Evolutionary conservation across 2,329 filamentous ascomycete genomes (phyloP), one percentile per base, ranked within the genome.

Genomic region (Monosporascus sp.): DNA sequence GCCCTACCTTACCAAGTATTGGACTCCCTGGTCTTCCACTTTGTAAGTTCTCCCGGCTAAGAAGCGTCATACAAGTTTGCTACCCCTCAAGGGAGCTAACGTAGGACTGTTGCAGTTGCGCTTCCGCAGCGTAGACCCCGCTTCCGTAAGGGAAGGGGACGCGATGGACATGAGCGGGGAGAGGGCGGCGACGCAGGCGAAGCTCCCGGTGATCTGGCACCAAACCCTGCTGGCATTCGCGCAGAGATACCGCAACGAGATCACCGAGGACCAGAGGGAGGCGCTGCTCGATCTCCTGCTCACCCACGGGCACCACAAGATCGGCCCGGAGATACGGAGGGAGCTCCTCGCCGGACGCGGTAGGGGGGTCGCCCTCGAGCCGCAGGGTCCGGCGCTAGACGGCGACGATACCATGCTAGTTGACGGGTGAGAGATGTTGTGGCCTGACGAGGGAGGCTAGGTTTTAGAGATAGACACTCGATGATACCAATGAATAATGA

Each of bases 11-110:
- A 89, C 74, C 93, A 96, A 71, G 93, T 96, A 51, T 85, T 99
- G 48, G 94, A 99, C 63, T 87, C 91, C 2, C 77, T 97, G 2
- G 94, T 99, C 9, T 97, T 97, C 75, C 93, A 99, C 71, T 99
- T 99, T 31, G 42, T 46, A 46, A 46, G 42, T 46, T 9, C 22
- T 20, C 17, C 39, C 4, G 9, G 17, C 18, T 42, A 25, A 1
- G 18, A 44, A 18, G 41, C 41, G 11, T 44, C 41, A 17, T 7
- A 14, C 22, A 34, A 1, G 31, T 34, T 14, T 11, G 11, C 31
- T 34, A 34, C 31, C 4, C 31, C 4, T 34, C n/a, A 1, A 34
- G 4, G 31, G 5, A 34, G 11, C 31, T 34, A 34, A 34, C 31
- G 4, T 14, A 14, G 14, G 11, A 14, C 31, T 34, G 4, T 34